Base-by-base conservation (phyloP, 805 yeast species). In the Soucietia sequanensis region DNA sequence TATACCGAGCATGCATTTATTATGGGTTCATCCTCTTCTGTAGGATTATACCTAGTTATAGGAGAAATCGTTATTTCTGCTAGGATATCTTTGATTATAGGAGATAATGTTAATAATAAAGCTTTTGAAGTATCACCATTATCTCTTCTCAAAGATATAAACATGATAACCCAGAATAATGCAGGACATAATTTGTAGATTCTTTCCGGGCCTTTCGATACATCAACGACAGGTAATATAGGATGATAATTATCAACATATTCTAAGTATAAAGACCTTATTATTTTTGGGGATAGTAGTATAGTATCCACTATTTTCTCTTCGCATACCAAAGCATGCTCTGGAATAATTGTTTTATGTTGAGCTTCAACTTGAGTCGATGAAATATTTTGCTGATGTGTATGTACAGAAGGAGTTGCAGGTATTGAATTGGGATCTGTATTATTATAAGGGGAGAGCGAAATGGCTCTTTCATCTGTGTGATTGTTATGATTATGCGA, bases 21-120 rank as follows among this genome's bases (percentile, higher is more conserved):
- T 9, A 85, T 75, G 1, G 95, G 95, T 46, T 83, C 90, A 45
- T 83, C 90, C 33, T 75, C 77, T 46, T 81, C 93, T 2, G 81
- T 72, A 2, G 95, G 93, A 16, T 81, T 77, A 51, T 84, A 86
- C 43, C 95, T 68, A 4, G 95, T 83, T 33, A 90, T 87, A 2
- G 98, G 97, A 7, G 91, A 80, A 13, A 90, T 89, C 30, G 95
- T 83, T 33, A 90, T 81, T 48, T 89, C 96, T 1, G 95, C 89
- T 30, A 90, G 62, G 3, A 87, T 78, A 2, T 84, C 76, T 52
- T 86, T 87, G 33, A 90, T 78, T 17, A 80, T 60, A 1, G 83
- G 84, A 1, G 91, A 76, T 27, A 90, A 62, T 17, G 72, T 63
- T 47, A 81, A 65, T 50, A 84, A 75, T n/a, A 83, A 56, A 18